A percentile compares a stretch with the other conserved stretches of the same genome.
These are phyloP conservation scores for Claviceps sp. DNA, from an alignment of 2,329 filamentous ascomycete species.

Conservation along the genomic window DNA sequence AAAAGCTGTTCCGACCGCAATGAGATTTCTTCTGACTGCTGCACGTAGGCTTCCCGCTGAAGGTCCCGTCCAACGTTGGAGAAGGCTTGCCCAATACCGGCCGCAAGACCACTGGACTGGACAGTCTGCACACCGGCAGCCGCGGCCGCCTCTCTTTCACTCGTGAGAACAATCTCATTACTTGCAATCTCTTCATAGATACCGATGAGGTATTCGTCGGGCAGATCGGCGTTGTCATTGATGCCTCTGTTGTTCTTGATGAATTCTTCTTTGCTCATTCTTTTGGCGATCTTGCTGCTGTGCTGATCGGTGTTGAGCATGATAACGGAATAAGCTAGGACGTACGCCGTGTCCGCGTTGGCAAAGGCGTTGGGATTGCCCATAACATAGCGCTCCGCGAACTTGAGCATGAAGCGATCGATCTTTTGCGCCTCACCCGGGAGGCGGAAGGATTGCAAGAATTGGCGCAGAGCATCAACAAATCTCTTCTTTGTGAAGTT, in stretches of 20 bases:
- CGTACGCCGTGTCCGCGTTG: slow-evolving; percentile 95
- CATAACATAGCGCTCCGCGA: slow-evolving; percentile 87
- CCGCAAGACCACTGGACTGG: slow-evolving; percentile 53
- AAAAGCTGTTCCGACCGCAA: slow-evolving; percentile 68
- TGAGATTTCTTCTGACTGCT: slow-evolving; percentile 88
- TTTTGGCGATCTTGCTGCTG: slow-evolving; percentile 66
- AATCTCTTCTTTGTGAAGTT: slow-evolving; percentile 86
- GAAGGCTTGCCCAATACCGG: slow-evolving; percentile 75
- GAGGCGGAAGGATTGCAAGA: slow-evolving; percentile 86
- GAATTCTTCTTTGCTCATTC: slow-evolving; percentile 95
- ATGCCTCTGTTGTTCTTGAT: slow-evolving; percentile 99
- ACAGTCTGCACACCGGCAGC: slow-evolving; percentile 52
- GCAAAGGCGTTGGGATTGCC: slow-evolving; percentile 96
- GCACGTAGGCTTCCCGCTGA: slow-evolving; percentile 82
- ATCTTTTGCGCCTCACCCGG: slow-evolving; percentile 98
- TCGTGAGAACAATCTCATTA: slow-evolving; percentile 90
- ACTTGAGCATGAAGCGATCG: slow-evolving; percentile 98
- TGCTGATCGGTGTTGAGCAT: slow-evolving; percentile 94
- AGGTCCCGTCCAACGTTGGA: slow-evolving; percentile 86
- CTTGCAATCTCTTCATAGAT: slow-evolving; percentile 87
- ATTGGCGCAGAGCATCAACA: slow-evolving; percentile 80
- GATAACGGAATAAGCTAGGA: slow-evolving; percentile 91
- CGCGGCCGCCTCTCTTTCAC: slow-evolving; percentile 79
- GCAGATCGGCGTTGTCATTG: slow-evolving; percentile 88
- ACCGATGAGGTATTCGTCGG: slow-evolving; percentile 74